Evolutionary conservation across 148 eudicot species (phyloP).

Genomic region (Rhododendron kiyosumense): DNA sequence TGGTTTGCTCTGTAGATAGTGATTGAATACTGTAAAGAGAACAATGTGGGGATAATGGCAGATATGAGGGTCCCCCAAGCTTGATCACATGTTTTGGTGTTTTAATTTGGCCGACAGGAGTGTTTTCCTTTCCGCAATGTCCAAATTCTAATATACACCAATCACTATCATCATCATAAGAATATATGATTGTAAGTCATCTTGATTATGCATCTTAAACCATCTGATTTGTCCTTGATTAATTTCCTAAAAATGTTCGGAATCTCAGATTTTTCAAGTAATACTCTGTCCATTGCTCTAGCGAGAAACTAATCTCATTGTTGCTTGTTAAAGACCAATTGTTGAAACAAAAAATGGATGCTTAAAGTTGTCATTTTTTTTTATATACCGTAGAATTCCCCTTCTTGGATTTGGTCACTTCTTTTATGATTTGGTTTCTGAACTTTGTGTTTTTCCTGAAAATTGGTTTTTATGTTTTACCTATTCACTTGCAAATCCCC

Average conservation of each 20-base stretch:
- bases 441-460: neutral
- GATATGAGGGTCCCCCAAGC: no score
- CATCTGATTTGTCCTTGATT: neutral
- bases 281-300: neutral
- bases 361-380: neutral
- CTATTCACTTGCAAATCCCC: conserved; percentile 3
- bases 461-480: neutral
- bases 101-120: no score
- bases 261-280: neutral
- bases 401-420: neutral
- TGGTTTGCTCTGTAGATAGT: no score
- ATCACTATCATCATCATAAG: no score
- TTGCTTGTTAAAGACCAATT: neutral
- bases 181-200: no score
- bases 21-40: no score
- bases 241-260: neutral
- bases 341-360: neutral
- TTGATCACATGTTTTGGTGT: no score
- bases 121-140: no score
- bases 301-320: neutral
- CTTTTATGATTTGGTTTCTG: neutral
- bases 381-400: neutral
- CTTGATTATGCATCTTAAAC: no score
- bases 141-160: no score
- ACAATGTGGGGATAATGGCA: no score